Evolutionary conservation across 257 asterid genomes (phyloP), one percentile per base, ranked within the genome.

Genomic region (Fraxinus anomala): DNA sequence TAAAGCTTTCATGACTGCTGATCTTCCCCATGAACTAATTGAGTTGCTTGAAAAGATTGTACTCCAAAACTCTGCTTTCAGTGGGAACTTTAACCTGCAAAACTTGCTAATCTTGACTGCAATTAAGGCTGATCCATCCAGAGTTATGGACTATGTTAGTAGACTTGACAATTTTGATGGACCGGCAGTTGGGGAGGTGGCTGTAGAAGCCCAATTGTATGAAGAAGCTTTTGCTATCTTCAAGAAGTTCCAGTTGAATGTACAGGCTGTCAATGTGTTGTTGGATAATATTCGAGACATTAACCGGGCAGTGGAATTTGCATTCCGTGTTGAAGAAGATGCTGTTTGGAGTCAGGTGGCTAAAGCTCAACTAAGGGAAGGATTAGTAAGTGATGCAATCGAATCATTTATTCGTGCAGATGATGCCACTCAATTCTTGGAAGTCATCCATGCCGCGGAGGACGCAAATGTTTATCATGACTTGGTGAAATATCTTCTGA

Each of bases 311-410:
- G 99, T 93, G 74, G 99, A 96, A 84, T 96, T 92, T 84, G 98
- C 99, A 36, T 96, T 81, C 90, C 97, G 99, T 70, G 99, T 94
- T 72, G 99, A 96, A 84, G 99, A 96, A 84, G 99, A 92, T 84
- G 94, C 93, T 69, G 98, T 96, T 40, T 96, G 99, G 99, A 96
- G 99, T 73, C 98, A 92, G 82, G 99, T 96, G 73, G 99, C 94
- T 87, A 96, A 84, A 89, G 94, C 99, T 80, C 99, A 96, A 82
- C 95, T 96, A 49, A 86, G 96, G 85, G 99, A 96, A 81, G 99
- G 99, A 84, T 86, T 96, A 65, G 97, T 94, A 59, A 94, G 98
- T 69, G 99, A 96, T 83, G 99, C 99, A 73, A 96, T 96, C 63
- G 99, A 94, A 74, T 96, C 99, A 33, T 96, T 94, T 80, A 96